Base-by-base conservation (phyloP, 148 eudicot genomes). In the Chenopodium quinoa region DNA sequence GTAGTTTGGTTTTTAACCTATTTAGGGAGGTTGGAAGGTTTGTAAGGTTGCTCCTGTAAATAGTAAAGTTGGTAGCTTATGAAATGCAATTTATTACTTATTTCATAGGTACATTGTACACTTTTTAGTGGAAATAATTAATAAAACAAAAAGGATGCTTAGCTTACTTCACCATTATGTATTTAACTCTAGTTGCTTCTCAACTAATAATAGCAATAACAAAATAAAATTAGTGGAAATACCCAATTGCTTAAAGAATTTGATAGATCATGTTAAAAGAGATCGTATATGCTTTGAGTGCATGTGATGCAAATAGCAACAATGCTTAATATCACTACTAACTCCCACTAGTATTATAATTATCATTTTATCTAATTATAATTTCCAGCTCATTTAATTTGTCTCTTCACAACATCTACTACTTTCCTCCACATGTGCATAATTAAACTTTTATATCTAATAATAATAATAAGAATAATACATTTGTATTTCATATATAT, bases 291-390 rank as follows among this genome's bases (percentile, higher is more conserved):
- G 69, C 37, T 23, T 71, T 31, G 7, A 50, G 32, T 80, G 77
- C 82, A 72, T 54, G 82, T 79, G 82, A 79, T 79, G 67, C 82
- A 56, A 69, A 34, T 70, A 79, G 71, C 47, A 27, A 29, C 25
- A 71, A 71, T 71, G 75, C 52, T 7, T 37, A 40, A 20, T 13
- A 46, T 48, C 76, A 73, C 76, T 73, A 73, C 76, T 73, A 48
- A 73, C 76, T 14, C 63, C 82, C 76, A 80, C 82, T 80, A 54
- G 68, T 56, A 62, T 9, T 69, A 54, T 32, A 31, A 56, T 17
- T 56, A 56, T 56, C 17, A 56, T 16, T 16, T 16, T 14, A 14
- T 56, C 1, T 17, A 14, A 16, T 56, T 56, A 17, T 56, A 14
- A 56, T 46, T 78, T 67, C 73, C 80, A 78, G 73, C 80, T 78